These are phyloP conservation scores for Arthroderma uncinatum DNA, from an alignment of 2,329 filamentous ascomycete genomes.

Conservation along the genomic window DNA sequence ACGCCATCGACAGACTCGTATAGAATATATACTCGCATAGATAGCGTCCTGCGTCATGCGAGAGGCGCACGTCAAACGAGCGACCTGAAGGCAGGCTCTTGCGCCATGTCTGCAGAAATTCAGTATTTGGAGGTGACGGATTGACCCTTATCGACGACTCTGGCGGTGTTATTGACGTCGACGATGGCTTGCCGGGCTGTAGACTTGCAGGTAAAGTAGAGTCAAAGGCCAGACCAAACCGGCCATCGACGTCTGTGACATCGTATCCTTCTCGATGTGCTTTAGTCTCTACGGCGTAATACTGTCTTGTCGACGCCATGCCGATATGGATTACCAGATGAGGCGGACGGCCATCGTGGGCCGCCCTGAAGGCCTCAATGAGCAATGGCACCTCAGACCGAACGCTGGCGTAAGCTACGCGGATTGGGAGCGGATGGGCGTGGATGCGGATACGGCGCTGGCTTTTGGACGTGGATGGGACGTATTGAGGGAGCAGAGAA, in stretches of 20 bases:
- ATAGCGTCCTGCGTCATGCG: conserved; percentile 59
- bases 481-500: conserved; percentile 51
- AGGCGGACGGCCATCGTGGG: conserved; percentile 35
- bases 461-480: conserved; percentile 36
- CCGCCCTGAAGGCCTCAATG: conserved; percentile 39
- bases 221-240: conserved; percentile 32
- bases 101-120: conserved; percentile 28
- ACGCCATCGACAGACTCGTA: conserved; percentile 46
- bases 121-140: conserved; percentile 25
- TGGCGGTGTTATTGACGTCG: neutral
- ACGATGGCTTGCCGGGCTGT: conserved; percentile 34
- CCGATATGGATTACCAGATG: conserved; percentile 69
- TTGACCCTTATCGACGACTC: neutral
- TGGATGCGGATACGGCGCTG: conserved; percentile 30
- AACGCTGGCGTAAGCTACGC: conserved; percentile 59
- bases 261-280: conserved; percentile 63
- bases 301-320: conserved; percentile 55
- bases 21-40: conserved; percentile 73
- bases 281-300: conserved; percentile 60
- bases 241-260: conserved; percentile 57
- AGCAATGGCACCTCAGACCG: conserved; percentile 53
- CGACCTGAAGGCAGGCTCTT: neutral
- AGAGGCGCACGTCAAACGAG: conserved; percentile 42
- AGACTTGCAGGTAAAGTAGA: conserved; percentile 42
- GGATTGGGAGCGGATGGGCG: conserved; percentile 54